phyloP scores from a whole-genome alignment of 2,329 filamentous ascomycete genomes.

The Colletotrichum trifolii region DNA sequence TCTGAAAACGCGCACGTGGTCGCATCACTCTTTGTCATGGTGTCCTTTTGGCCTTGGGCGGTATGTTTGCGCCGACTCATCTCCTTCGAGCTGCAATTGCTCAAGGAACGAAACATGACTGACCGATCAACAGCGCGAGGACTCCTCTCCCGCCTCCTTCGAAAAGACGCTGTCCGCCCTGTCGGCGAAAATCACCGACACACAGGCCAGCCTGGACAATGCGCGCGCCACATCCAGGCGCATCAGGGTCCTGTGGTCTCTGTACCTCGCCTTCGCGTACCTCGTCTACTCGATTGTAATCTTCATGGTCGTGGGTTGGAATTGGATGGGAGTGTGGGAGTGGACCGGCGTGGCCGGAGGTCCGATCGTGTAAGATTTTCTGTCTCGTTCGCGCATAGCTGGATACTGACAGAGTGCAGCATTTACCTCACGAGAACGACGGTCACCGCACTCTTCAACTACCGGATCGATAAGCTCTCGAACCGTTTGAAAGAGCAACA shows the following conservation, averaged over 20 bases:
- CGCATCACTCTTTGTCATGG: constrained; percentile 63
- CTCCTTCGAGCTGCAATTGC: background rate
- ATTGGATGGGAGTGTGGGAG: constrained; percentile 80
- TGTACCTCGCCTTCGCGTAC: constrained; percentile 92
- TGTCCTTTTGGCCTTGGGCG: constrained; percentile 88
- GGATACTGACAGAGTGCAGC: constrained; percentile 54
- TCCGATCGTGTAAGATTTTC: constrained; percentile 74
- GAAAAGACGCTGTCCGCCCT: constrained; percentile 89
- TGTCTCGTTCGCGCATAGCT: constrained; percentile 10
- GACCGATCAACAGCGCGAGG: constrained; percentile 68
- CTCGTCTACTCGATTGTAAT: constrained; percentile 86
- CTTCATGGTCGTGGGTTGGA: constrained; percentile 85
- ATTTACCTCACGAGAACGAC: constrained; percentile 80
- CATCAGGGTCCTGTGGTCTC: constrained; percentile 85
- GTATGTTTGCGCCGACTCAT: constrained; percentile 55
- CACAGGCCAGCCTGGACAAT: constrained; percentile 78
- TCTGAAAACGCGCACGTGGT: constrained; percentile 32
- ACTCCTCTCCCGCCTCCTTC: constrained; percentile 88
- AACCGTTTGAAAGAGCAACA: constrained; percentile 78
- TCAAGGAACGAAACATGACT: background rate
- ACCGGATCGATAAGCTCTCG: constrained; percentile 78
- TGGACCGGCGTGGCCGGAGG: constrained; percentile 82
- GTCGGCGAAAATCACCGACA: constrained; percentile 82
- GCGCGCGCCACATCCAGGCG: constrained; percentile 79
- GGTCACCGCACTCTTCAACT: constrained; percentile 80